These are phyloP conservation scores for Aureobasidium pullulans DNA, from an alignment of 2,329 filamentous ascomycete species.

Conservation along the genomic window DNA sequence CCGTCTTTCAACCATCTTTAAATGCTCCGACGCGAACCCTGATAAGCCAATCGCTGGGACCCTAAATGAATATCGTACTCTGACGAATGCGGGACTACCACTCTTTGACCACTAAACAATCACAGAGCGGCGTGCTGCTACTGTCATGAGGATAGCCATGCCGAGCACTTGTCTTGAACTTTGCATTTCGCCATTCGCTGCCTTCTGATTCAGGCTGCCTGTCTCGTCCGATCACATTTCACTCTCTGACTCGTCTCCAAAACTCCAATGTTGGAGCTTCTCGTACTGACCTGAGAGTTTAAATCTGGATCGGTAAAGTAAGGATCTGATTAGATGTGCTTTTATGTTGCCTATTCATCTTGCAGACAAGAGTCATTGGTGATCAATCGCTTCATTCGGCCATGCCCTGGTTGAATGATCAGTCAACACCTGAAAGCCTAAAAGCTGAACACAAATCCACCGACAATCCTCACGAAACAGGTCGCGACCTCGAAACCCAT, in stretches of 20 bases:
- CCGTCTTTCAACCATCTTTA: background rate
- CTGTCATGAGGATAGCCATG: background rate
- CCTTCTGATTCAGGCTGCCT: constrained; percentile 2
- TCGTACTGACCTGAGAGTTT: background rate
- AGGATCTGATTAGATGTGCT: constrained; percentile 1
- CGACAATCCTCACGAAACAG: background rate
- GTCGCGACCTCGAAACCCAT: background rate
- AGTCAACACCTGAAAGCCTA: background rate
- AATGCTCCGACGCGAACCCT: background rate
- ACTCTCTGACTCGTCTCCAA: background rate
- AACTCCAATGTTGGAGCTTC: background rate
- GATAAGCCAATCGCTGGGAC: background rate
- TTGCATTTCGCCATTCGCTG: background rate
- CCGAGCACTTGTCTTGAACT: background rate
- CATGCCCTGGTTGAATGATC: background rate
- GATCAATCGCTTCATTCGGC: background rate
- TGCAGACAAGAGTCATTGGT: background rate
- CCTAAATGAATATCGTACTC: background rate
- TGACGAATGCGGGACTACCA: background rate
- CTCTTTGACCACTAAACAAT: background rate
- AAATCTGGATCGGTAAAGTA: background rate
- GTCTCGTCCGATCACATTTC: background rate
- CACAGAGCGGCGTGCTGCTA: background rate
- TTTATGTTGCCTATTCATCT: background rate
- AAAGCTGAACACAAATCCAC: background rate